phyloP scores from a whole-genome alignment of 768 basidiomycete genomes.

The Sporobolomyces roseus region DNA sequence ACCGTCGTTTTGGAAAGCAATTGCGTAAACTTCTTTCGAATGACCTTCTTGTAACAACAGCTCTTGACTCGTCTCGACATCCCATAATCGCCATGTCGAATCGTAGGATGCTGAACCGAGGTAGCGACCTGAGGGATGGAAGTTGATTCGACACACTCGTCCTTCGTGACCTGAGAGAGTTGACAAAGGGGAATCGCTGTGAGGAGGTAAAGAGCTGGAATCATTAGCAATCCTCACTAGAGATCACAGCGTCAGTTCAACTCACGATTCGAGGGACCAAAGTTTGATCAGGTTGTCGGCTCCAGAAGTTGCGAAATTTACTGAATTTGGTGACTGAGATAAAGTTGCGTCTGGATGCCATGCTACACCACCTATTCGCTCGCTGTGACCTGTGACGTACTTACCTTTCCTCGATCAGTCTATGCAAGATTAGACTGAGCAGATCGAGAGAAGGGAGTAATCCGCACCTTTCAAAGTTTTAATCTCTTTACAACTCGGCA shows the following conservation, averaged over 20 bases:
- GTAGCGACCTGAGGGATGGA: constrained; percentile 92
- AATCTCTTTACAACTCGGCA: constrained; percentile 80
- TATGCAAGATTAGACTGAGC: too few relatives aligned
- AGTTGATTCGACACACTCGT: constrained; percentile 87
- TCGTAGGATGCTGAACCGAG: constrained; percentile 94
- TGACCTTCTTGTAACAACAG: constrained; percentile 91
- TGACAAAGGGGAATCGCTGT: constrained; percentile 71
- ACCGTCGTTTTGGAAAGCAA: constrained; percentile 96
- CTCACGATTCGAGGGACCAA: constrained; percentile 81
- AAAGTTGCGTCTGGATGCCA: constrained; percentile 96
- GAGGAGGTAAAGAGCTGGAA: too few relatives aligned
- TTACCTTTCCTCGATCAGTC: too few relatives aligned
- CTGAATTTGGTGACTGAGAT: constrained; percentile 58
- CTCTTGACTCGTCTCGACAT: constrained; percentile 69
- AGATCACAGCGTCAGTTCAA: too few relatives aligned
- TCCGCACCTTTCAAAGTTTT: constrained; percentile 66
- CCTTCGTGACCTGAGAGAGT: constrained; percentile 82
- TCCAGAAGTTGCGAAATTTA: constrained; percentile 86
- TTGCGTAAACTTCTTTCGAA: constrained; percentile 88
- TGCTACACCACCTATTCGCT: constrained; percentile 89
- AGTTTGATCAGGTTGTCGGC: constrained; percentile 80
- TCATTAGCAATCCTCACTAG: too few relatives aligned
- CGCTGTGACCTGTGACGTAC: constrained; percentile 64
- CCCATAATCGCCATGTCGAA: constrained; percentile 96
- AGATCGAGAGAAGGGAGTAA: background rate